These are phyloP conservation scores for Backusella tuberculispora DNA, from an alignment of 192 early-diverging fungal species.

Conservation along the genomic window DNA sequence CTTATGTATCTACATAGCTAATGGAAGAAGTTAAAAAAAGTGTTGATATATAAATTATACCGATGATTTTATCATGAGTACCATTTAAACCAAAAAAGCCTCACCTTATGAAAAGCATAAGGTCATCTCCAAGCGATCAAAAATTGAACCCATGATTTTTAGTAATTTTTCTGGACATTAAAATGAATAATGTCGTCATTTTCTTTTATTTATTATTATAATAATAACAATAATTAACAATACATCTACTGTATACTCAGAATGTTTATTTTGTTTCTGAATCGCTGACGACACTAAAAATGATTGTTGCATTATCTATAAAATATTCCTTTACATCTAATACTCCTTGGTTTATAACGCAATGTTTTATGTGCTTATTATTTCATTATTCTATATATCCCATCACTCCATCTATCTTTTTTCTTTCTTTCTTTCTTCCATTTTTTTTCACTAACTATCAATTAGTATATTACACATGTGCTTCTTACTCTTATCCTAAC, in stretches of 20 bases:
- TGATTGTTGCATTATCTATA: background rate
- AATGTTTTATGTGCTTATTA: background rate
- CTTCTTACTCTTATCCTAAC: background rate
- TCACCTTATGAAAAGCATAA: background rate
- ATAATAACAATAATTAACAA: background rate
- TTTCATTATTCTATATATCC: background rate
- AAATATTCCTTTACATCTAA: background rate
- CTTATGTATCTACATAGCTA: background rate
- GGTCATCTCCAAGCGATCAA: background rate
- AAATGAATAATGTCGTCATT: background rate
- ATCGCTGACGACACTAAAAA: background rate
- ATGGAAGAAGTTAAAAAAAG: background rate
- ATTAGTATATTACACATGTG: background rate
- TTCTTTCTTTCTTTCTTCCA: too few species aligned
- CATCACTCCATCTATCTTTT: background rate
- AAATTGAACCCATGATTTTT: constrained; percentile 12
- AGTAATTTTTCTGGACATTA: background rate
- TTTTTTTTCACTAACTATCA: background rate
- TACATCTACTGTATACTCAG: background rate
- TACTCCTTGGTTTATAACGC: background rate
- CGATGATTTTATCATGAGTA: constrained; percentile 3
- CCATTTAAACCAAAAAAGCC: background rate
- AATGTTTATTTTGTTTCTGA: background rate
- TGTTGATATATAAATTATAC: background rate
- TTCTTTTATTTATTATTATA: background rate